Conservation (phyloP, 768 basidiomycete species). For the Mrakia gelida region DNA sequence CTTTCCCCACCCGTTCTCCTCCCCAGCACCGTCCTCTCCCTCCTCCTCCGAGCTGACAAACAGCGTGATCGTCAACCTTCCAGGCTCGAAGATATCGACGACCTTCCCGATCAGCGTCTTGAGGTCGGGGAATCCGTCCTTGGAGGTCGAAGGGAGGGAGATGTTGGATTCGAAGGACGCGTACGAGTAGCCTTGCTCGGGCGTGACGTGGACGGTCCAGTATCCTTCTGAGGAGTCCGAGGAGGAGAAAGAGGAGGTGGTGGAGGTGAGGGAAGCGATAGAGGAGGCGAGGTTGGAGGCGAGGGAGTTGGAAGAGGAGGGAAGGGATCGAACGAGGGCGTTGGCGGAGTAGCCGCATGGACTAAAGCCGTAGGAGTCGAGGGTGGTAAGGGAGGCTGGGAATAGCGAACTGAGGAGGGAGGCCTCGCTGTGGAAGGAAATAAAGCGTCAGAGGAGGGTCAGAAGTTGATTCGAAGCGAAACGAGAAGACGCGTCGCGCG, state of each 20-base stretch:
- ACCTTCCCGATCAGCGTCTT: conserved; percentile 79
- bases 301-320: not conserved
- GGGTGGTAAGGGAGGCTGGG: conserved; percentile 66
- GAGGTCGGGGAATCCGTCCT: conserved; percentile 56
- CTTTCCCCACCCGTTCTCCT: conserved; percentile 29
- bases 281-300: conserved; percentile 6
- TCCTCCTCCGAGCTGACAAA: conserved; percentile 61
- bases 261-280: not conserved
- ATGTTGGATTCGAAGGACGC: conserved; percentile 98
- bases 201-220: conserved; percentile 97
- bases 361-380: conserved; percentile 88
- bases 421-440: not conserved
- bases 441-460: not conserved
- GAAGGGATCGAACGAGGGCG: conserved; percentile 56
- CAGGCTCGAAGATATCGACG: conserved; percentile 87
- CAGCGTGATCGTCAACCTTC: conserved; percentile 74
- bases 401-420: conserved; percentile 53
- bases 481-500: not conserved
- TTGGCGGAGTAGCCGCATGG: conserved; percentile 97
- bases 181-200: conserved; percentile 96
- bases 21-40: conserved; percentile 45
- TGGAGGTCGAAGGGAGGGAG: conserved; percentile 51
- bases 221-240: conserved; percentile 69
- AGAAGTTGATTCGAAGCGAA: too few relatives aligned
- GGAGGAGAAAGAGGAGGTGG: not conserved